Base-by-base conservation (phyloP, 306 rosid genomes). In the Fragaria vesca region DNA sequence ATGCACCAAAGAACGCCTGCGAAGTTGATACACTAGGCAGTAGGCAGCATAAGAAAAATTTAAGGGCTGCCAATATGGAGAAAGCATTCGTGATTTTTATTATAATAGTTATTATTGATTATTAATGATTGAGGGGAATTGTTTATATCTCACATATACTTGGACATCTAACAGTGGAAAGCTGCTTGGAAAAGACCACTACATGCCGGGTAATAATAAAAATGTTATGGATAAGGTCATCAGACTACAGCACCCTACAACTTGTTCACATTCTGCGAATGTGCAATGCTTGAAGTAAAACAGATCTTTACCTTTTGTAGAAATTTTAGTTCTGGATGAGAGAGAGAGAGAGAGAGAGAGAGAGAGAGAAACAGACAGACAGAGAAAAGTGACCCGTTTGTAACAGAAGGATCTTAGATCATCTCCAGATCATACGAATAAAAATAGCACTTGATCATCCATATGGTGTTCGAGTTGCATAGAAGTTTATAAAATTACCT, bases 401-500 rank as follows among this genome's bases (percentile, higher is more conserved):
- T 42, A 60, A 46, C 28, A 15, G 54, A 43, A 43, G 28, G 46
- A 74, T 43, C 78, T 45, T 60, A 73, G 7, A 8, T 45, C 10
- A 74, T 75, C 43, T 20, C 28, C 11, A 61, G 18, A 42, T 58
- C 58, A 5, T 61, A 46, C 21, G 11, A 9, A 60, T 75, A 30
- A 60, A 8, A 58, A 17, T 24, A 72, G 11, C 67, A 65, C 0
- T 30, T 74, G 20, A 38, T 55, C 24, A 42, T n/a, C 58, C 34
- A 66, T 30, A 66, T 30, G 20, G 38, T 52, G 72, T 61, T 65
- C 73, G 63, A 68, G 54, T 69, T 69, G 47, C 76, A 9, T 45
- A 62, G 68, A 9, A 58, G 61, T 43, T 72, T 16, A 65, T 55
- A 15, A 57, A 85, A 93, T 58, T 88, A 42, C 99, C 18, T 93